phyloP scores from a whole-genome alignment of 1,284 basidiomycete species.

The Meira nashicola region DNA sequence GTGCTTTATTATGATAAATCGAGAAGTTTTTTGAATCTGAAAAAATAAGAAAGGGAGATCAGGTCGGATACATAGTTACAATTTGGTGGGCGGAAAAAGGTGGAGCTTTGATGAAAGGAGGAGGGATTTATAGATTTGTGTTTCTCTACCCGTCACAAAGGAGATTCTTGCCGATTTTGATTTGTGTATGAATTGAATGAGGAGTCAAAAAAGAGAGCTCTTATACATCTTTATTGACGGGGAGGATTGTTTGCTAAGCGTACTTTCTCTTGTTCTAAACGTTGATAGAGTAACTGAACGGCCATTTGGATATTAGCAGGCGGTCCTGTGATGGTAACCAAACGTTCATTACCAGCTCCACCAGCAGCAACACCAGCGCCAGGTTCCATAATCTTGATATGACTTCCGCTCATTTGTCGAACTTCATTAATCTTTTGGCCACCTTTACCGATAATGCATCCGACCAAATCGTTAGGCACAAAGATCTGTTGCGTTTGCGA shows the following conservation, averaged over 20 bases:
- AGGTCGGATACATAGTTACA: too few relatives aligned
- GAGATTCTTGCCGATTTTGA: background rate
- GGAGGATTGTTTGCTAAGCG: slow-evolving; percentile 17
- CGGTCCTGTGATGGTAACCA: slow-evolving; percentile 65
- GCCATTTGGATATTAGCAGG: slow-evolving; percentile 94
- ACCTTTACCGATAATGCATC: slow-evolving; percentile 97
- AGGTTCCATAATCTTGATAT: slow-evolving; percentile 98
- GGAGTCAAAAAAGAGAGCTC: background rate
- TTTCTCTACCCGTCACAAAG: background rate
- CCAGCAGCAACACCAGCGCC: slow-evolving; percentile 50
- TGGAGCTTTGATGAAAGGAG: background rate
- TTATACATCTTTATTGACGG: background rate
- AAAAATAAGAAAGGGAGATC: too few relatives aligned
- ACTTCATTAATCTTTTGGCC: slow-evolving; percentile 99
- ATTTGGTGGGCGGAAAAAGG: too few relatives aligned
- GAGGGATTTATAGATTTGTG: background rate
- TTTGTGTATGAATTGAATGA: background rate
- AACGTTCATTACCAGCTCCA: slow-evolving; percentile 54
- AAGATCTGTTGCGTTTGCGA: slow-evolving; percentile 96
- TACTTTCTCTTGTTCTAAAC: slow-evolving; percentile 52
- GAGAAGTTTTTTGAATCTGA: too few relatives aligned
- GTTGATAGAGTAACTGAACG: slow-evolving; percentile 81
- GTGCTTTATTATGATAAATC: too few relatives aligned
- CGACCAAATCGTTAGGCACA: slow-evolving; percentile 95
- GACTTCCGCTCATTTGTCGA: slow-evolving; percentile 82